Percentiles rank a stretch among this genome's conserved stretches.
These are phyloP conservation scores for Hibiscus mutabilis DNA, from an alignment of 345 rosid species.

Conservation along the genomic window DNA sequence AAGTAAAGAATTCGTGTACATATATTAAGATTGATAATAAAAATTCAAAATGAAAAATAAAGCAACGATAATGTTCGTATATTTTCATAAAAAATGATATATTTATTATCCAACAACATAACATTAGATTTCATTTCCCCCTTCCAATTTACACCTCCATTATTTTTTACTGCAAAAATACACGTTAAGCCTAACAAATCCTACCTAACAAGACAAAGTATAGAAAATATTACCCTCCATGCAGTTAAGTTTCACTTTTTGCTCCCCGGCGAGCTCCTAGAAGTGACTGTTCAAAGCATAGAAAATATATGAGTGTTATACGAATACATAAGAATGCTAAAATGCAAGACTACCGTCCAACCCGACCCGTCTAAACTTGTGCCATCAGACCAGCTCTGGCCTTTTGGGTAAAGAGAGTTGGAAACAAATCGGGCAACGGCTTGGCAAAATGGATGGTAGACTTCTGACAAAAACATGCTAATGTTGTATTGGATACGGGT, in stretches of 20 bases:
- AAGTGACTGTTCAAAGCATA: constrained; percentile 1
- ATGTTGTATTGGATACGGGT: neutral
- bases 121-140: constrained; percentile 4
- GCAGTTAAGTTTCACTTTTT: neutral
- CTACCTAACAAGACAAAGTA: constrained; percentile 10
- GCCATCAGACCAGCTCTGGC: too few relatives aligned
- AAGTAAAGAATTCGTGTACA: too few relatives aligned
- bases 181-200: constrained; percentile 12
- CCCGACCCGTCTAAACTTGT: too few relatives aligned
- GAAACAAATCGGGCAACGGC: too few relatives aligned
- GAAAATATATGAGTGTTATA: neutral
- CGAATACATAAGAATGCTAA: neutral
- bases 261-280: constrained; percentile 12
- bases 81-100: neutral
- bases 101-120: neutral
- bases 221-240: neutral
- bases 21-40: neutral
- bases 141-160: neutral
- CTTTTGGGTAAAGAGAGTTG: too few relatives aligned
- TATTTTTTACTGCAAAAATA: constrained; percentile 3
- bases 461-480: too few relatives aligned
- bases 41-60: neutral
- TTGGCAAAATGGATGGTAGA: too few relatives aligned
- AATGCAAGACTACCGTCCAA: too few relatives aligned
- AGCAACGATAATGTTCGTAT: neutral